Conservation (phyloP, 2,329 filamentous ascomycete species). For the Hirsutella minnesotensis region DNA sequence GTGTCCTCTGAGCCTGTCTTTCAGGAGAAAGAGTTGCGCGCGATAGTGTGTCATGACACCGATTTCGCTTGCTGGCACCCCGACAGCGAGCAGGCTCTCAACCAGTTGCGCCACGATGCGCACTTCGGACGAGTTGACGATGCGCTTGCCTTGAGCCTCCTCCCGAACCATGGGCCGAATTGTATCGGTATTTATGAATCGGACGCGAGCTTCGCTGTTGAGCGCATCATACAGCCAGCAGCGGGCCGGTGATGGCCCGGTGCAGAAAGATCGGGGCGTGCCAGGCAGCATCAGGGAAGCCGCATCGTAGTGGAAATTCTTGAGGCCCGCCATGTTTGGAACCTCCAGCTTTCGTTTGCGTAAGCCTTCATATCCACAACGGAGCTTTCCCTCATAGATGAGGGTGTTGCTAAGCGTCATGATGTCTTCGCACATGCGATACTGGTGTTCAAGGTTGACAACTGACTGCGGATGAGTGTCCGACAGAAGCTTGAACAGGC, state of each 20-base stretch:
- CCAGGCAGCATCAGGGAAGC: slow-evolving; percentile 27
- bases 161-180: slow-evolving; percentile 56
- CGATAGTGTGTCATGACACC: slow-evolving; percentile 97
- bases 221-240: slow-evolving; percentile 75
- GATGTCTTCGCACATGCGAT: slow-evolving; percentile 95
- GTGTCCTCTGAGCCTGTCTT: slow-evolving; percentile 52
- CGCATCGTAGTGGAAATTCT: slow-evolving; percentile 45
- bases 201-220: slow-evolving; percentile 58
- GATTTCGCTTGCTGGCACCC: slow-evolving; percentile 64
- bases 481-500: slow-evolving; percentile 85
- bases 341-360: slow-evolving; percentile 57
- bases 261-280: slow-evolving; percentile 42
- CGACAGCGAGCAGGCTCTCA: slow-evolving; percentile 61
- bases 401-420: slow-evolving; percentile 89
- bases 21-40: slow-evolving; percentile 75
- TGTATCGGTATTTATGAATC: slow-evolving; percentile 81
- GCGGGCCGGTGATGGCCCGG: slow-evolving; percentile 28
- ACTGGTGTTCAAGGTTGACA: slow-evolving; percentile 87
- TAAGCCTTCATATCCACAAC: slow-evolving; percentile 73
- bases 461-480: slow-evolving; percentile 81
- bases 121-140: slow-evolving; percentile 79
- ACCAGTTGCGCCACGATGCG: slow-evolving; percentile 70
- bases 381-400: slow-evolving; percentile 83
- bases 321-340: slow-evolving; percentile 51
- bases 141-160: slow-evolving; percentile 68